Evolutionary conservation across 169 alveolate species (phyloP), one percentile per base, ranked within the genome.

Genomic region (Cryptosporidium sp.): DNA sequence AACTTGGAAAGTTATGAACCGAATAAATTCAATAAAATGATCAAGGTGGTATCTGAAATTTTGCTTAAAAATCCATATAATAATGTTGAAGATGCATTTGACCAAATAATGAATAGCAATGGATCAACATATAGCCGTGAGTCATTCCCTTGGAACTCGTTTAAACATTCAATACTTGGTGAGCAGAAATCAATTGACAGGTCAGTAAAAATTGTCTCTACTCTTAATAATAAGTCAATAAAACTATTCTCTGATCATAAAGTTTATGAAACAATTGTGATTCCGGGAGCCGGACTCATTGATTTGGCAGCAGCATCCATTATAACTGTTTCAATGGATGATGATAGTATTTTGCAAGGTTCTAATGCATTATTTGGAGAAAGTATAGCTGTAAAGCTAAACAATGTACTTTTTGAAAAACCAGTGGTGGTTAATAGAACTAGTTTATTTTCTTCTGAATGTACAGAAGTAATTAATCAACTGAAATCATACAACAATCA

Each of bases 251-350:
- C 93, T 58, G 95, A 93, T 69, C 95, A 93, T 89, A 89, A 70
- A 56, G 93, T 93, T 18, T 60, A 93, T 69, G 93, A 92, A 35
- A 85, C 53, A 18, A 92, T 91, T 14, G 91, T 93, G 58, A 86
- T 93, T 86, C 95, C 95, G 6, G 95, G 93, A 62, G 89, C 93
- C 42, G 95, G 93, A 26, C 73, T 92, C 53, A 68, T 93, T 16
- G 95, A 93, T 67, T 85, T 93, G 37, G 73, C 92, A 42, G 94
- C 93, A 18, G 95, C 94, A 16, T 91, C 95, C n/a, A 42, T 67
- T 18, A 12, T 60, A 12, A 39, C 86, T 0, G 53, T 18, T 33
- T 65, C 52, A 7, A 16, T 37, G 14, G 51, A 16, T 31, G 44
- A 35, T 10, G 51, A 65, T 9, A n/a, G 18, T 18, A 26, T 42